Base-by-base conservation (phyloP, 371 early-diverging fungal species). In the Nosema muscidifuracis region DNA sequence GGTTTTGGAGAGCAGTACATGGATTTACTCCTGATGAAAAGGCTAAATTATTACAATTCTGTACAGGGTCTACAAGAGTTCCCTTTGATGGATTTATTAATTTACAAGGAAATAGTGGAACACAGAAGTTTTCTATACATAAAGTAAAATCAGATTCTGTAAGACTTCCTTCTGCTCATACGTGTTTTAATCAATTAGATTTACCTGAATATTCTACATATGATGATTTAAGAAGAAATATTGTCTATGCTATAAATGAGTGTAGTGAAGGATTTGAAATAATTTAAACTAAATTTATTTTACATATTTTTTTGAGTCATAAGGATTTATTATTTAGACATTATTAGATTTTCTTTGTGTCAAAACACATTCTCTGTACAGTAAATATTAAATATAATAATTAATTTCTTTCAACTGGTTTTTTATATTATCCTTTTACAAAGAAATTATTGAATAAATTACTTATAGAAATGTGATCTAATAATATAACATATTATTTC, bases 1-100 rank as follows among this genome's bases (percentile, higher is more conserved):
- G 94, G 94, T 95, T 96, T 86, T 97, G 98, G 98, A 85, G 94
- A 33, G 93, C 92, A 0, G 95, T 97, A 12, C 87, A 94, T n/a
- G 89, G 90, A 73, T 93, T 95, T 82, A 89, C 89, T 75, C 92
- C 92, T 80, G 94, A 93, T 83, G 92, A 95, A 82, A 85, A 92
- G 1, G 94, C 98, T 26, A 94, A 94, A 81, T 83, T 97, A 62
- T 84, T 97, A 56, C 96, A 95, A 82, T 97, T 95, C 85, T 90
- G 89, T 20, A 97, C 98, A 0, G 96, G 98, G 24, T 96, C 96
- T 0, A 91, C 92, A 38, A 94, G 93, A 76, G 92, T 97, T 20
- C 98, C 96, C 6, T 83, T 95, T 24, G 94, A 92, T 18, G 97
- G 98, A 15, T 95, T 97, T 83, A 84, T 88, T 4, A 87, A 89